These are phyloP conservation scores for Daldinia sp. DNA, from an alignment of 2,329 filamentous ascomycete genomes.

Conservation along the genomic window DNA sequence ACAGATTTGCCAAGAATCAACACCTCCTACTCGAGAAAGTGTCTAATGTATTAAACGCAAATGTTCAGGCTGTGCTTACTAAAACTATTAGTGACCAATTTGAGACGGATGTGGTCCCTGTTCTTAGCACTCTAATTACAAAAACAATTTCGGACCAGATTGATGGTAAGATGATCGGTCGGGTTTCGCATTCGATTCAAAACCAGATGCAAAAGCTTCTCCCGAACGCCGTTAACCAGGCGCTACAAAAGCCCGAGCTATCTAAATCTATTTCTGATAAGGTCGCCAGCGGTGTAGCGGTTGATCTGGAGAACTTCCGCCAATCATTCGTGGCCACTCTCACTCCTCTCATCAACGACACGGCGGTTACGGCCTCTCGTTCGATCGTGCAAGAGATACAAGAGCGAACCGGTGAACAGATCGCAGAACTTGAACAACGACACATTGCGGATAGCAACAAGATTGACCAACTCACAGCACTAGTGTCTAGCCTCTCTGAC, in stretches of 20 bases:
- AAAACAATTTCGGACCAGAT: slow-evolving; percentile 77
- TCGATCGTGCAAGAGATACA: slow-evolving; percentile 75
- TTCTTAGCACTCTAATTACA: slow-evolving; percentile 72
- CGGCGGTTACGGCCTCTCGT: slow-evolving; percentile 72
- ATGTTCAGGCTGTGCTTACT: slow-evolving; percentile 75
- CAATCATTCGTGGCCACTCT: slow-evolving; percentile 69
- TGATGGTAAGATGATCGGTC: slow-evolving; percentile 69
- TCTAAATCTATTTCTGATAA: slow-evolving; percentile 76
- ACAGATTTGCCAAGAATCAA: slow-evolving; percentile 62
- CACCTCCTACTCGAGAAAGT: slow-evolving; percentile 65
- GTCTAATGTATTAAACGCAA: slow-evolving; percentile 67
- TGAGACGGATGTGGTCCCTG: slow-evolving; percentile 76
- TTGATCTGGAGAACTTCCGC: slow-evolving; percentile 75
- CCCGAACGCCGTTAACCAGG: slow-evolving; percentile 70
- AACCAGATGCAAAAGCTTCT: slow-evolving; percentile 77
- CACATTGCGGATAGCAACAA: slow-evolving; percentile 66
- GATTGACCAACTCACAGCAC: slow-evolving; percentile 74
- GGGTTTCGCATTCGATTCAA: slow-evolving; percentile 71
- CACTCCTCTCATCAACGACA: slow-evolving; percentile 70
- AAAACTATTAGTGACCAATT: slow-evolving; percentile 81
- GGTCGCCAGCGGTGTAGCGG: slow-evolving; percentile 70
- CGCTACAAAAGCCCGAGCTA: slow-evolving; percentile 77
- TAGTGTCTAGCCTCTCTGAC: slow-evolving; percentile 72
- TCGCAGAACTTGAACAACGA: slow-evolving; percentile 59
- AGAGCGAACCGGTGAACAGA: slow-evolving; percentile 62